Evolutionary conservation across 2,329 filamentous ascomycete species (phyloP).

Genomic region (Nannizzia gypsea): DNA sequence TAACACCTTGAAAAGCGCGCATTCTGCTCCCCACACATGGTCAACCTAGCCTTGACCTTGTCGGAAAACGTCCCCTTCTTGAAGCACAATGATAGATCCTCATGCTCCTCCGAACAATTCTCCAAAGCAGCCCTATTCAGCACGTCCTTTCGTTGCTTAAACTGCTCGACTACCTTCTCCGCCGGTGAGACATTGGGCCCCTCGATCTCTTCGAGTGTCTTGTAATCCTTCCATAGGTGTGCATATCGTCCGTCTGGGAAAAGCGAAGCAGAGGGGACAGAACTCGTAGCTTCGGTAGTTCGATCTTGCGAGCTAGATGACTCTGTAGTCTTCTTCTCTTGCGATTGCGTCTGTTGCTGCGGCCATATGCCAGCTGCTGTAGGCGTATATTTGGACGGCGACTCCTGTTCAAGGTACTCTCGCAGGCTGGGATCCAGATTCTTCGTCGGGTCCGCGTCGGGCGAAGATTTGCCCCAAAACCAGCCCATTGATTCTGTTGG

Average conservation of each 20-base stretch:
- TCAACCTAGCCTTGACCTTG: conserved; percentile 44
- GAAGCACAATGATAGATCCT: conserved; percentile 74
- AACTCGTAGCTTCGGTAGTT: conserved; percentile 17
- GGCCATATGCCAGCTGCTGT: conserved; percentile 17
- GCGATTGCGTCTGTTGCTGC: conserved; percentile 15
- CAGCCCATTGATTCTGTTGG: conserved; percentile 46
- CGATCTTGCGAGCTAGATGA: conserved; percentile 4
- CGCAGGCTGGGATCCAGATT: conserved; percentile 73
- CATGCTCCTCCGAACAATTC: conserved; percentile 82
- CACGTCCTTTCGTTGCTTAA: conserved; percentile 66
- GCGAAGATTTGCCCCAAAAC: conserved; percentile 47
- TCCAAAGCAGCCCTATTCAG: conserved; percentile 77
- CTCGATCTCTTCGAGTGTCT: conserved; percentile 58
- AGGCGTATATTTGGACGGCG: conserved; percentile 55
- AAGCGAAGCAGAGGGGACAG: conserved; percentile 42
- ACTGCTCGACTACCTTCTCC: conserved; percentile 68
- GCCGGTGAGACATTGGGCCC: conserved; percentile 65
- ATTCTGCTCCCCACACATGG: conserved; percentile 70
- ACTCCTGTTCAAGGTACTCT: conserved; percentile 74
- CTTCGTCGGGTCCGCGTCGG: conserved; percentile 48
- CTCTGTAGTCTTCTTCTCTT: conserved; percentile 9
- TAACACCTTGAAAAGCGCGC: conserved; percentile 75
- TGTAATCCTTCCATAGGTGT: conserved; percentile 87
- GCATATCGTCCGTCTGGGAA: conserved; percentile 64
- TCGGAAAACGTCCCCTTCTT: conserved; percentile 55